phyloP scores from a whole-genome alignment of 148 eudicot species.

The Rhododendron ovatum region DNA sequence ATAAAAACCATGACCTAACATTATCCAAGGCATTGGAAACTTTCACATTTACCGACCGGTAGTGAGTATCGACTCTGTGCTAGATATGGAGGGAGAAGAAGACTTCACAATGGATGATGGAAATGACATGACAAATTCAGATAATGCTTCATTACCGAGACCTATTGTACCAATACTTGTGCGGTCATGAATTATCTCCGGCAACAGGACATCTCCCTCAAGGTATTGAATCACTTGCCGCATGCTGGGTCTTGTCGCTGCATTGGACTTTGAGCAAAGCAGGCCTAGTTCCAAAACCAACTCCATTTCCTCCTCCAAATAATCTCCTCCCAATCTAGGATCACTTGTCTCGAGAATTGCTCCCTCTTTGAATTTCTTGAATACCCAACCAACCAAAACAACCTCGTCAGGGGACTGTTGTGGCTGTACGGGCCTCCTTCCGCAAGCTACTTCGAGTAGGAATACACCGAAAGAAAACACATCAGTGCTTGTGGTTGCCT shows the following conservation, averaged over 20 bases:
- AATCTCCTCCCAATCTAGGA: constrained; percentile 25
- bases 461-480: constrained; percentile 39
- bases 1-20: neutral
- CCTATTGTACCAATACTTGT: neutral
- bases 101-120: neutral
- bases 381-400: constrained; percentile 30
- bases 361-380: constrained; percentile 27
- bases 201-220: constrained; percentile 12
- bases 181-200: neutral
- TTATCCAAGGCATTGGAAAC: neutral
- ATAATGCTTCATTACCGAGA: neutral
- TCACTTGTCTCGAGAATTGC: constrained; percentile 24
- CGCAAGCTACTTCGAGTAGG: constrained; percentile 37
- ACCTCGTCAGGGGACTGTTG: constrained; percentile 7
- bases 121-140: neutral
- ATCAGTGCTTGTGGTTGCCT: constrained; percentile 33
- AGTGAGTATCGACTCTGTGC: no score
- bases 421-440: constrained; percentile 28
- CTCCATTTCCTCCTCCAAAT: constrained; percentile 24
- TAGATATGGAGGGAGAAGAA: neutral
- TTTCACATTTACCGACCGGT: neutral
- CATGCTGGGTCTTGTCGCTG: constrained; percentile 38
- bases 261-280: constrained; percentile 28
- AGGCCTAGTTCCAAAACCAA: constrained; percentile 30
- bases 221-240: constrained; percentile 35